A percentile compares a stretch with the other conserved stretches of the same genome.
phyloP scores from a whole-genome alignment of 2,329 filamentous ascomycete genomes.

The Penicillium sp. region DNA sequence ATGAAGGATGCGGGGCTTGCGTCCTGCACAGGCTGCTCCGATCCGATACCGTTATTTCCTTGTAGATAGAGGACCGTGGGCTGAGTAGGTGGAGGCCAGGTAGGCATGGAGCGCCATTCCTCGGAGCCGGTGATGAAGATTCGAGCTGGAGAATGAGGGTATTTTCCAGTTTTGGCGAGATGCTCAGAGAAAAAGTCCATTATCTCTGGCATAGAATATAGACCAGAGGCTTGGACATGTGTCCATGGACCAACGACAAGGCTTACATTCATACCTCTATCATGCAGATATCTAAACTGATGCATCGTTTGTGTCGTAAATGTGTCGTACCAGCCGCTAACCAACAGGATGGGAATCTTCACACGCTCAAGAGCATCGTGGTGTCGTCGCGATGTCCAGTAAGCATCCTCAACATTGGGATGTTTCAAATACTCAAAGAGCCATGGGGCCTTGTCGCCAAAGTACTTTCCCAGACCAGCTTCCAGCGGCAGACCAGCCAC shows the following conservation, averaged over 20 bases:
- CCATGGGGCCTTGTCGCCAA: conserved; percentile 13
- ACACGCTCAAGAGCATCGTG: conserved; percentile 8
- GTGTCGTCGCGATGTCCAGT: conserved; percentile 11
- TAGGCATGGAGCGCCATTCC: conserved; percentile 12
- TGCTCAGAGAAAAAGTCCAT: conserved; percentile 13
- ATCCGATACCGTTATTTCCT: conserved; percentile 1
- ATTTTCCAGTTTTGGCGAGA: conserved; percentile 13
- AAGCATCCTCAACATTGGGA: conserved; percentile 9
- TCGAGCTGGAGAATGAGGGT: conserved; percentile 5
- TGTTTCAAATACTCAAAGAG: conserved; percentile 15
- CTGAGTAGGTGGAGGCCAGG: conserved; percentile 11
- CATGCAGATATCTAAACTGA: conserved; percentile 7
- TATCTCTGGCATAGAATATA: conserved; percentile 13
- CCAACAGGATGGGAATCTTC: conserved; percentile 12
- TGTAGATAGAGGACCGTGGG: conserved; percentile 8
- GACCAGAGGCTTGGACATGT: conserved; percentile 12
- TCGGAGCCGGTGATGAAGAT: conserved; percentile 13
- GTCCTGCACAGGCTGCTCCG: conserved; percentile 2
- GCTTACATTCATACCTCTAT: conserved; percentile 10
- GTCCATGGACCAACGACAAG: conserved; percentile 18
- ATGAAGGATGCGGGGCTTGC: conserved; percentile 7
- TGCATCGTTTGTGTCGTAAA: conserved; percentile 14
- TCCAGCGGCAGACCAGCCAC: conserved; percentile 10
- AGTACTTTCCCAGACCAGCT: conserved; percentile 8
- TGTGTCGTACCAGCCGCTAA: conserved; percentile 17